These are phyloP conservation scores for Cymbopogon flexuosus DNA, from an alignment of 202 grass and related monocot genomes.

Conservation along the genomic window DNA sequence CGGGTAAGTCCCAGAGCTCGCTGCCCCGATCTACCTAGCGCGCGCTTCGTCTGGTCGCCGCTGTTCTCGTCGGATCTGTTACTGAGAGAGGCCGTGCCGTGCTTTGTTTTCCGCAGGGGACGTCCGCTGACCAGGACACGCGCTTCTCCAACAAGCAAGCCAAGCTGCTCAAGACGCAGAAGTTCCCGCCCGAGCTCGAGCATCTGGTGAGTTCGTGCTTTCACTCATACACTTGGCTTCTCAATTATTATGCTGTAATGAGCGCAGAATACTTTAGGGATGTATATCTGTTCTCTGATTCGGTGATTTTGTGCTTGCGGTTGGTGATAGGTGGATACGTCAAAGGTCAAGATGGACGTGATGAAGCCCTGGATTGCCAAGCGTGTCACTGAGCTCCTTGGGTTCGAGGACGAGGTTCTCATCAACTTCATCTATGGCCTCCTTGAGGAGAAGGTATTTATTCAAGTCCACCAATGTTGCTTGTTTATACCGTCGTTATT, in stretches of 20 bases:
- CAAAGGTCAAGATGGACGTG: slow-evolving; percentile 95
- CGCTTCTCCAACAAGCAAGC: slow-evolving; percentile 99
- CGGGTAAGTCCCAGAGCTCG: slow-evolving; percentile 46
- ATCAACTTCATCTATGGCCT: slow-evolving; percentile 96
- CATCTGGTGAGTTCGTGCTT: slow-evolving; percentile 50
- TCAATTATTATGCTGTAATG: neutral
- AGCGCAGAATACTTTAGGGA: neutral
- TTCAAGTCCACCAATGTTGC: neutral
- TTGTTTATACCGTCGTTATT: neutral
- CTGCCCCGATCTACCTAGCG: neutral
- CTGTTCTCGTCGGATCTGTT: slow-evolving; percentile 31
- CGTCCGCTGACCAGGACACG: slow-evolving; percentile 91
- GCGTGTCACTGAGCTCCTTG: slow-evolving; percentile 77
- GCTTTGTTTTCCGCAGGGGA: slow-evolving; percentile 52
- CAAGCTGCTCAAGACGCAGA: slow-evolving; percentile 88
- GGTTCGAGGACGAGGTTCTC: slow-evolving; percentile 94
- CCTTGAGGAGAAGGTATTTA: slow-evolving; percentile 67
- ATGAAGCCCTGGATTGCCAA: slow-evolving; percentile 92
- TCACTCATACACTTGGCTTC: neutral
- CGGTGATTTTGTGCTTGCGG: neutral
- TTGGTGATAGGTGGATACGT: slow-evolving; percentile 65
- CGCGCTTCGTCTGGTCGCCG: neutral
- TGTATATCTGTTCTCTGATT: neutral
- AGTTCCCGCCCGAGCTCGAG: slow-evolving; percentile 87
- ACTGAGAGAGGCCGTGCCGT: neutral